phyloP scores from a whole-genome alignment of 73 alveolate genomes.

The Paramecium primaurelia region DNA sequence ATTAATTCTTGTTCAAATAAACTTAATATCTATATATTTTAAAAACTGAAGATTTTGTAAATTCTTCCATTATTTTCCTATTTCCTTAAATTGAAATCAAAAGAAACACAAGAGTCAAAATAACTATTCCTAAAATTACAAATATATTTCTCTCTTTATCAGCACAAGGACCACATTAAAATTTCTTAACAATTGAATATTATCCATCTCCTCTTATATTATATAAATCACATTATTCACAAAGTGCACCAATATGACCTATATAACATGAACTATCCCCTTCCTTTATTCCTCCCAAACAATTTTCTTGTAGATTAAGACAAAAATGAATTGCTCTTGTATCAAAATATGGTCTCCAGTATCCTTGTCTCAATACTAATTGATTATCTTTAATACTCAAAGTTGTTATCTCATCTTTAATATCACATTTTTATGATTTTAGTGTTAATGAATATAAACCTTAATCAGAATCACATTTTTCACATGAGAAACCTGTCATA shows the following conservation, averaged over 20 bases:
- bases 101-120: background rate
- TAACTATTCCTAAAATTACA: background rate
- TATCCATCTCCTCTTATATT: background rate
- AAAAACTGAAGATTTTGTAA: background rate
- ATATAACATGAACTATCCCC: slow-evolving; percentile 8
- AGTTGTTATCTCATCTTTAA: background rate
- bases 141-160: background rate
- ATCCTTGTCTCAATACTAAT: background rate
- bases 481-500: background rate
- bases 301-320: background rate
- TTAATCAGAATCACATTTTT: background rate
- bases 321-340: background rate
- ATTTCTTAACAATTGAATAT: background rate
- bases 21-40: too few species aligned
- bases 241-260: slow-evolving; percentile 47
- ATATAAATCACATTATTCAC: slow-evolving; percentile 57
- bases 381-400: too few species aligned
- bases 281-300: background rate
- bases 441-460: background rate
- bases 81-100: background rate
- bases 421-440: background rate
- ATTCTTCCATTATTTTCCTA: background rate
- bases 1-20: too few species aligned
- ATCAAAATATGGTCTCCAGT: slow-evolving; percentile 30
- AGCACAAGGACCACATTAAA: background rate